These are phyloP conservation scores for Hyphodiscus sp. DNA, from an alignment of 2,329 filamentous ascomycete genomes.

Conservation along the genomic window DNA sequence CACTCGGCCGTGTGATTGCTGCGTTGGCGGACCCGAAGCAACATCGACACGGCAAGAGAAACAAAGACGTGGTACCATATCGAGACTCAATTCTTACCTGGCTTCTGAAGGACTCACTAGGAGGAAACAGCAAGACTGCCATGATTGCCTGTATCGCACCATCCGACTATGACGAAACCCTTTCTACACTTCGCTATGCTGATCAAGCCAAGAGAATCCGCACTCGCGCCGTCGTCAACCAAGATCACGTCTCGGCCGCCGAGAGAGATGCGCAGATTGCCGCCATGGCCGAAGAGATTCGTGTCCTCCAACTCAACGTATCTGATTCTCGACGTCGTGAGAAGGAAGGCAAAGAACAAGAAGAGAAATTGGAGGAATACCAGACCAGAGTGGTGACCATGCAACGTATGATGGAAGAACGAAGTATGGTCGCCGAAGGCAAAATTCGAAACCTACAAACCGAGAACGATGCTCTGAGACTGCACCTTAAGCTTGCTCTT, in stretches of 20 bases:
- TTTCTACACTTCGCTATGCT: conserved; percentile 92
- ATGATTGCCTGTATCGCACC: conserved; percentile 99
- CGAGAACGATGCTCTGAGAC: conserved; percentile 81
- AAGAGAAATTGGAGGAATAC: conserved; percentile 88
- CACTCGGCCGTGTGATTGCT: conserved; percentile 90
- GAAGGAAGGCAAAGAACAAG: conserved; percentile 62
- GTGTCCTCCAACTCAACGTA: conserved; percentile 70
- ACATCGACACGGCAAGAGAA: conserved; percentile 49
- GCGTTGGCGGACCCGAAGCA: conserved; percentile 71
- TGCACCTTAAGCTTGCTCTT: conserved; percentile 83
- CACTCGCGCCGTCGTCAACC: conserved; percentile 89
- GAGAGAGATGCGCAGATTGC: conserved; percentile 91
- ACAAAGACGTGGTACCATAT: conserved; percentile 77
- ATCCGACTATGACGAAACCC: conserved; percentile 92
- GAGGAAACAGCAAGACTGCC: conserved; percentile 95
- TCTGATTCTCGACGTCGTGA: conserved; percentile 61
- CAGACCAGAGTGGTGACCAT: conserved; percentile 83
- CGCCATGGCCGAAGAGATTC: conserved; percentile 94
- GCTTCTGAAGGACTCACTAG: conserved; percentile 92
- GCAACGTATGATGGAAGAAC: conserved; percentile 96
- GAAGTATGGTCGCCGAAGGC: conserved; percentile 79
- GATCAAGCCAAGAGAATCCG: conserved; percentile 97
- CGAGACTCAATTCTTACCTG: conserved; percentile 78
- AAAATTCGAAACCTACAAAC: conserved; percentile 88
- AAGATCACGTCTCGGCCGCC: conserved; percentile 86